Evolutionary conservation across 176 grass and related monocot genomes (phyloP).

Genomic region (Oryza nivara): DNA sequence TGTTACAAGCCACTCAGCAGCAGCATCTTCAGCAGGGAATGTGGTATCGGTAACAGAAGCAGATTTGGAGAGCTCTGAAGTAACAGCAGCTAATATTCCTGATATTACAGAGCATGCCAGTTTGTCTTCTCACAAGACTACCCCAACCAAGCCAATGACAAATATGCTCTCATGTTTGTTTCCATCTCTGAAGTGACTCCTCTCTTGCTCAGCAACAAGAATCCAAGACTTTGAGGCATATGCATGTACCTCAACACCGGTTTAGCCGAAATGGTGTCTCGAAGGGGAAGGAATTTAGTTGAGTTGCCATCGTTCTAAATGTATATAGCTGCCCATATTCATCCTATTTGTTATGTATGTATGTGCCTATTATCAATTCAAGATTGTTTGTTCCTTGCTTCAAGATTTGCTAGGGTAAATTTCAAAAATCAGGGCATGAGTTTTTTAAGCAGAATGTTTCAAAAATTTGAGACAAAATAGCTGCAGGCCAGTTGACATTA

Average conservation of each 20-base stretch:
- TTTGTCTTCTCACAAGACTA: slow-evolving; percentile 42
- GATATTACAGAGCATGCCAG: slow-evolving; percentile 33
- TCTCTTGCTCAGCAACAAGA: neutral
- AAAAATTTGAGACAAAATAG: neutral
- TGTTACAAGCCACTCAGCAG: neutral
- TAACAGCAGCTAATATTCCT: slow-evolving; percentile 9
- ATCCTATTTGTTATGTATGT: slow-evolving; percentile 1
- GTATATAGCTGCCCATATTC: neutral
- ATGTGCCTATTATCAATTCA: neutral
- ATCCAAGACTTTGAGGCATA: neutral
- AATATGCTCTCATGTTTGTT: slow-evolving; percentile 60
- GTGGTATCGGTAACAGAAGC: slow-evolving; percentile 48
- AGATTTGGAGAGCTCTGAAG: slow-evolving; percentile 61
- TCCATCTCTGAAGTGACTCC: slow-evolving; percentile 38
- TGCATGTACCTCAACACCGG: neutral
- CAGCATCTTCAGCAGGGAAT: slow-evolving; percentile 42
- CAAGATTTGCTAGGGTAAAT: neutral
- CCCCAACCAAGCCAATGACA: slow-evolving; percentile 33
- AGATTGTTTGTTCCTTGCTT: neutral
- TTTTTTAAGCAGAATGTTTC: neutral
- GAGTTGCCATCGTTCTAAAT: neutral
- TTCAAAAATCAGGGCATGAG: neutral
- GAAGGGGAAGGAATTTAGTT: neutral
- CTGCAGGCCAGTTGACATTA: neutral
- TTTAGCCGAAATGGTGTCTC: neutral